phyloP scores from a whole-genome alignment of 140 eudicot species.

The Erigeron philadelphicus region DNA sequence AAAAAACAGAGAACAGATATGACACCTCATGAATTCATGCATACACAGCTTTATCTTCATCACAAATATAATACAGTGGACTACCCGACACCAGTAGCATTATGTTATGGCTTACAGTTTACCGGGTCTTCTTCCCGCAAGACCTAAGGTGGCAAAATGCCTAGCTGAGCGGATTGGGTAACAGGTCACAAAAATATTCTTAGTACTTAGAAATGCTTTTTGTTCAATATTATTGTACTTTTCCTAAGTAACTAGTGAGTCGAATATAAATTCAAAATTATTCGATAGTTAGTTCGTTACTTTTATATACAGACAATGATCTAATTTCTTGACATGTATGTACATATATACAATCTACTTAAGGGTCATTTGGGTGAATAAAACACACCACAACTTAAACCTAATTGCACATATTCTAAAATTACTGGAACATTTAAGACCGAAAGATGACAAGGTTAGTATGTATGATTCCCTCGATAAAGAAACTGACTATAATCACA shows the following conservation, averaged over 20 bases:
- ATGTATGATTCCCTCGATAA: neutral
- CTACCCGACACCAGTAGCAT: no score
- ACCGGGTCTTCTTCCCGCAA: no score
- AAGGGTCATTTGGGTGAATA: no score
- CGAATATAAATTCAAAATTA: neutral
- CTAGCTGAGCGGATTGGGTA: neutral
- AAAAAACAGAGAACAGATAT: neutral
- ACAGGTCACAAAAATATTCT: neutral
- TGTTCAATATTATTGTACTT: neutral
- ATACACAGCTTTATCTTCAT: neutral
- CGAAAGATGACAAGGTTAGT: slow-evolving; percentile 2
- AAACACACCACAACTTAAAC: no score
- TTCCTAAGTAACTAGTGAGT: neutral
- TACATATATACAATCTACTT: no score
- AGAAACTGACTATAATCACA: neutral
- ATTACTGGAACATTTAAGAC: neutral
- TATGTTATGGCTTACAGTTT: no score
- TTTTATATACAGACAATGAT: neutral
- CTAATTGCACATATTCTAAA: slow-evolving; percentile 10
- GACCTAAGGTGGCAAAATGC: slow-evolving; percentile 1
- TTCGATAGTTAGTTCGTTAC: neutral
- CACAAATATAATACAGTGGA: neutral
- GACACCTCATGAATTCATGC: neutral
- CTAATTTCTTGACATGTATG: neutral
- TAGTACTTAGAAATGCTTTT: neutral